Evolutionary conservation across 2,329 filamentous ascomycete genomes (phyloP).

Genomic region (Diaporthe vexans): DNA sequence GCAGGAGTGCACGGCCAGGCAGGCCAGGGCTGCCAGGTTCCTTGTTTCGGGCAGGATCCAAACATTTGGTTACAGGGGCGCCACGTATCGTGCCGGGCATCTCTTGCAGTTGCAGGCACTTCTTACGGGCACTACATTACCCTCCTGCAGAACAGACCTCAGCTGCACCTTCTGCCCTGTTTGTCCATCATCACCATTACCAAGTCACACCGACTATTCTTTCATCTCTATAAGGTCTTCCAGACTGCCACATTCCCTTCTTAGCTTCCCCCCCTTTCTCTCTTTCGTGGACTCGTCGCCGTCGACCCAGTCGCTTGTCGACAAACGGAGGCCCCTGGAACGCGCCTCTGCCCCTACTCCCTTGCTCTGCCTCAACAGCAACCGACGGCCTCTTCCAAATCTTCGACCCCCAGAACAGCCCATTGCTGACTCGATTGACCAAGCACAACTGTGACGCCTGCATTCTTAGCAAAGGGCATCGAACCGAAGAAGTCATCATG

Average conservation of each 20-base stretch:
- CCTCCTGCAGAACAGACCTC: conserved; percentile 5
- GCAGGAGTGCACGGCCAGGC: conserved; percentile 10
- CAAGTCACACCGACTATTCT: conserved; percentile 31
- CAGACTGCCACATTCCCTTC: conserved; percentile 29
- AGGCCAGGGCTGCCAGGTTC: conserved; percentile 4
- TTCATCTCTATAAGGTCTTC: conserved; percentile 26
- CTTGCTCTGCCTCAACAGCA: background rate
- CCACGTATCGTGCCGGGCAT: conserved; percentile 14
- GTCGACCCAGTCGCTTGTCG: conserved; percentile 35
- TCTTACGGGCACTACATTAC: conserved; percentile 13
- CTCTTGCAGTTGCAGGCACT: background rate
- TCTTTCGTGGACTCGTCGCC: conserved; percentile 6
- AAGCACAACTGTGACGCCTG: background rate
- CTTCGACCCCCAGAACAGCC: background rate
- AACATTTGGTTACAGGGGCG: conserved; percentile 32
- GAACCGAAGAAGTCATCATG: conserved; percentile 64
- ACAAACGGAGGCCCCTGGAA: conserved; percentile 33
- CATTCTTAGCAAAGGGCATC: background rate
- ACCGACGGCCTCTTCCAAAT: background rate
- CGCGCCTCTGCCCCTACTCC: conserved; percentile 27
- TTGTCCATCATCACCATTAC: conserved; percentile 17
- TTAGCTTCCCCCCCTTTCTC: background rate
- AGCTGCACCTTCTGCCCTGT: conserved; percentile 15
- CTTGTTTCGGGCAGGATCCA: conserved; percentile 21
- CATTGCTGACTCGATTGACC: background rate